These are phyloP conservation scores for Pichia sp. DNA, from an alignment of 1,139 yeast species.

Conservation along the genomic window DNA sequence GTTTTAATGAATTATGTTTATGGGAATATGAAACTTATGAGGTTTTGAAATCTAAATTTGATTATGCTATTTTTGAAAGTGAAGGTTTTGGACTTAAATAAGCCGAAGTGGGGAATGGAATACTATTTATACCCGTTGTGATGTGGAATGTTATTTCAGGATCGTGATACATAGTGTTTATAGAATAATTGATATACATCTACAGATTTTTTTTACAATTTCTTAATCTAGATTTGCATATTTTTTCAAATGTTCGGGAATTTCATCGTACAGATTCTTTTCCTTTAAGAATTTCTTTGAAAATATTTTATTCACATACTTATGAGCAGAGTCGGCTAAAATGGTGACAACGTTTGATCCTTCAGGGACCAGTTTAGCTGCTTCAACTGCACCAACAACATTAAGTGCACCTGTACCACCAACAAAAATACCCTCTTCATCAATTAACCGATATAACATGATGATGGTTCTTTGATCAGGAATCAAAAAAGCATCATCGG, in stretches of 20 bases:
- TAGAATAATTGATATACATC: not conserved
- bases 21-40: constrained; percentile 54
- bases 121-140: too few species aligned
- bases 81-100: constrained; percentile 70
- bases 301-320: constrained; percentile 76
- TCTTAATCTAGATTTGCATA: constrained; percentile 41
- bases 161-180: not conserved
- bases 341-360: constrained; percentile 79
- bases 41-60: constrained; percentile 50
- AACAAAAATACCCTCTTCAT: constrained; percentile 85
- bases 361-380: constrained; percentile 55
- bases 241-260: constrained; percentile 66
- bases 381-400: constrained; percentile 63
- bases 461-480: constrained; percentile 67
- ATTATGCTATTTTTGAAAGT: constrained; percentile 65
- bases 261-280: constrained; percentile 56
- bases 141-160: too few species aligned
- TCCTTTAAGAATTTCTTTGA: constrained; percentile 68
- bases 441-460: constrained; percentile 75
- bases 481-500: constrained; percentile 70
- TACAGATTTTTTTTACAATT: not conserved
- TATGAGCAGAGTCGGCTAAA: constrained; percentile 82
- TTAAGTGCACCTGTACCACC: constrained; percentile 81
- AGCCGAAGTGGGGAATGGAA: not conserved
- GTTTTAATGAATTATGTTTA: constrained; percentile 82